Conservation (phyloP, 768 basidiomycete genomes). For the Mrakia frigida region DNA sequence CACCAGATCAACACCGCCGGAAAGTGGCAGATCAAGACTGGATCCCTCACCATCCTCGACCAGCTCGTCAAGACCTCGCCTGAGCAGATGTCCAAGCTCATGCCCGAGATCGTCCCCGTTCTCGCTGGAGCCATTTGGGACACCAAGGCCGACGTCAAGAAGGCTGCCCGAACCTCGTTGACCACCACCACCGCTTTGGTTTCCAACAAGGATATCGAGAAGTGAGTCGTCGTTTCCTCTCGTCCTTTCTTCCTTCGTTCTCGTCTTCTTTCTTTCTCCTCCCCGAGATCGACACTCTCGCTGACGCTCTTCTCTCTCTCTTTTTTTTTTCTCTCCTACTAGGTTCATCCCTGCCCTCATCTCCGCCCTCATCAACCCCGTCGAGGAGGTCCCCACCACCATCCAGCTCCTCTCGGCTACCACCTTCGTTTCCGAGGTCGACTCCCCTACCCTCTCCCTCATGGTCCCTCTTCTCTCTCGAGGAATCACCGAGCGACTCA, state of each 20-base stretch:
- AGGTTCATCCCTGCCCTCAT: slow-evolving; percentile 86
- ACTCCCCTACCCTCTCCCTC: slow-evolving; percentile 90
- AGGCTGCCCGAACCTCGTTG: slow-evolving; percentile 89
- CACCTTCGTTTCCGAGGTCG: slow-evolving; percentile 99
- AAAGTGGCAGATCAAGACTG: slow-evolving; percentile 96
- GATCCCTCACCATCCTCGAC: slow-evolving; percentile 72
- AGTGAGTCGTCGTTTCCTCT: slow-evolving; percentile 23
- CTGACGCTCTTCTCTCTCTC: slow-evolving; percentile 24
- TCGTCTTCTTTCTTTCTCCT: slow-evolving; percentile 44
- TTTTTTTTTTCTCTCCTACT: slow-evolving; percentile 48
- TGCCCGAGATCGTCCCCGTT: slow-evolving; percentile 90
- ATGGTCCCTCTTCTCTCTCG: slow-evolving; percentile 94
- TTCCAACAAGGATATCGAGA: slow-evolving; percentile 94
- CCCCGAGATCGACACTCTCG: not conserved
- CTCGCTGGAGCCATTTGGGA: slow-evolving; percentile 97
- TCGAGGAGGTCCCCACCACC: slow-evolving; percentile 96
- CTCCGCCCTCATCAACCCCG: slow-evolving; percentile 96
- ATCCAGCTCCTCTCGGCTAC: slow-evolving; percentile 93
- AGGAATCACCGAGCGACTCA: slow-evolving; percentile 90
- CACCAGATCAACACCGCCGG: slow-evolving; percentile 91
- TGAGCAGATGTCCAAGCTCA: slow-evolving; percentile 74
- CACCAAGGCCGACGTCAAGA: slow-evolving; percentile 98
- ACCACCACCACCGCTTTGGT: slow-evolving; percentile 90
- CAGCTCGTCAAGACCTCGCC: slow-evolving; percentile 81
- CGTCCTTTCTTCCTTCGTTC: slow-evolving; percentile 44